Conservation (phyloP, 441 rosid genomes). For the Francoa sonchifolia region DNA sequence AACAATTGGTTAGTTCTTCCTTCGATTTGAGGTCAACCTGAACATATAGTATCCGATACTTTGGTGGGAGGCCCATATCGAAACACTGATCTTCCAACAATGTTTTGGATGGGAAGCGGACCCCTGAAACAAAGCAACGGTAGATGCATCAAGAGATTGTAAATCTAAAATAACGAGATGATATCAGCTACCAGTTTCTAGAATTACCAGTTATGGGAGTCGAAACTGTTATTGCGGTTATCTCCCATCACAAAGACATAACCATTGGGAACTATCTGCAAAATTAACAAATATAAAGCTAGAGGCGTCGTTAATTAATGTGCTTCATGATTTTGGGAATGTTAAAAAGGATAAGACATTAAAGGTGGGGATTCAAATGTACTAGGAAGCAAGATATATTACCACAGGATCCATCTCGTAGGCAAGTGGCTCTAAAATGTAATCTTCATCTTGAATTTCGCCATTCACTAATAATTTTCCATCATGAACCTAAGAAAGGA, state of each 20-base stretch:
- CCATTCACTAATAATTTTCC: slow-evolving; percentile 50
- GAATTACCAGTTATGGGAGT: slow-evolving; percentile 59
- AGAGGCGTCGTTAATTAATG: background rate
- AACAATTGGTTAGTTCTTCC: too few species aligned
- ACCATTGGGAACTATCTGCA: slow-evolving; percentile 53
- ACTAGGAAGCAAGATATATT: slow-evolving; percentile 6
- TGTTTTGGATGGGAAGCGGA: slow-evolving; percentile 51
- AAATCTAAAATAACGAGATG: background rate
- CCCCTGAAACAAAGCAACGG: slow-evolving; percentile 36
- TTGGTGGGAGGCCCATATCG: slow-evolving; percentile 70
- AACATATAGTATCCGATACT: too few species aligned
- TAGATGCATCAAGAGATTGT: background rate
- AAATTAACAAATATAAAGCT: background rate
- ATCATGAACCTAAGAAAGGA: slow-evolving; percentile 31
- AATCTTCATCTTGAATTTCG: slow-evolving; percentile 35
- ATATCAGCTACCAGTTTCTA: background rate
- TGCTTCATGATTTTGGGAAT: too few species aligned
- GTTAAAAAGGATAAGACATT: background rate
- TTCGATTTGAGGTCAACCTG: too few species aligned
- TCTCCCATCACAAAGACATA: slow-evolving; percentile 64
- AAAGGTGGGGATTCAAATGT: too few species aligned
- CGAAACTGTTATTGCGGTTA: slow-evolving; percentile 61
- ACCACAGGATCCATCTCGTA: slow-evolving; percentile 51
- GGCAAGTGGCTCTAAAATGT: slow-evolving; percentile 39
- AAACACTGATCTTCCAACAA: slow-evolving; percentile 52